Evolutionary conservation across 495 filamentous ascomycete genomes (phyloP).

Genomic region (Pyrenula massariospora): DNA sequence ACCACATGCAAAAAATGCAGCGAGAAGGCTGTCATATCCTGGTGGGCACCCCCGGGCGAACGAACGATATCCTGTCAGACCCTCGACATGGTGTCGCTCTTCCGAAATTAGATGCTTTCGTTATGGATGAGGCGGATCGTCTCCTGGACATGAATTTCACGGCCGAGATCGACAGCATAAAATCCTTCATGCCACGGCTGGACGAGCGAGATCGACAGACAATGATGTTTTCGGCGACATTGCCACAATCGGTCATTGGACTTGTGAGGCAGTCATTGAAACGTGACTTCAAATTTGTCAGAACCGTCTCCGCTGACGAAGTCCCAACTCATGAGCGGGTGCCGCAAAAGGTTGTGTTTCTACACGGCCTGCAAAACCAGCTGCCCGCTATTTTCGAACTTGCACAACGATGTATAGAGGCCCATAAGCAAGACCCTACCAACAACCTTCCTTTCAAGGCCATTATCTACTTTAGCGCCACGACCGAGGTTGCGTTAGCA

Average conservation of each 20-base stretch:
- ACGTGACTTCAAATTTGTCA: slow-evolving; percentile 67
- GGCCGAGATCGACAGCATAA: slow-evolving; percentile 62
- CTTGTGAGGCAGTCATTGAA: slow-evolving; percentile 63
- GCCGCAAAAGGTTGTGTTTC: slow-evolving; percentile 58
- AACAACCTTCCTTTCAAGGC: slow-evolving; percentile 70
- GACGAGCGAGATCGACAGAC: slow-evolving; percentile 64
- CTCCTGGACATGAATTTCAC: slow-evolving; percentile 84
- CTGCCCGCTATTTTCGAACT: slow-evolving; percentile 71
- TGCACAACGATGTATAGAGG: slow-evolving; percentile 38
- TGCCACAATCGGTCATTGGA: slow-evolving; percentile 68
- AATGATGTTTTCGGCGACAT: slow-evolving; percentile 86
- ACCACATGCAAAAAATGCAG: slow-evolving; percentile 50
- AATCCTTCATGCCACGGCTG: slow-evolving; percentile 49
- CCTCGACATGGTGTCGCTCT: slow-evolving; percentile 49
- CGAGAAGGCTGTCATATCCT: slow-evolving; percentile 75
- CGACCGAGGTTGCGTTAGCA: slow-evolving; percentile 55
- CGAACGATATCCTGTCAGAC: slow-evolving; percentile 76
- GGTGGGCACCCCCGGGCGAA: slow-evolving; percentile 80
- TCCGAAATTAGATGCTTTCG: slow-evolving; percentile 64
- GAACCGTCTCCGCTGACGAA: slow-evolving; percentile 72
- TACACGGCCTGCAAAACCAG: slow-evolving; percentile 61
- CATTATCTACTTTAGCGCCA: slow-evolving; percentile 80
- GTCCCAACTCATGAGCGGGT: slow-evolving; percentile 72
- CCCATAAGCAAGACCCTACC: slow-evolving; percentile 13
- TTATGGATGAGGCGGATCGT: slow-evolving; percentile 90